Evolutionary conservation across 208 protist species (phyloP).

Genomic region (Trypanosoma vivax): DNA sequence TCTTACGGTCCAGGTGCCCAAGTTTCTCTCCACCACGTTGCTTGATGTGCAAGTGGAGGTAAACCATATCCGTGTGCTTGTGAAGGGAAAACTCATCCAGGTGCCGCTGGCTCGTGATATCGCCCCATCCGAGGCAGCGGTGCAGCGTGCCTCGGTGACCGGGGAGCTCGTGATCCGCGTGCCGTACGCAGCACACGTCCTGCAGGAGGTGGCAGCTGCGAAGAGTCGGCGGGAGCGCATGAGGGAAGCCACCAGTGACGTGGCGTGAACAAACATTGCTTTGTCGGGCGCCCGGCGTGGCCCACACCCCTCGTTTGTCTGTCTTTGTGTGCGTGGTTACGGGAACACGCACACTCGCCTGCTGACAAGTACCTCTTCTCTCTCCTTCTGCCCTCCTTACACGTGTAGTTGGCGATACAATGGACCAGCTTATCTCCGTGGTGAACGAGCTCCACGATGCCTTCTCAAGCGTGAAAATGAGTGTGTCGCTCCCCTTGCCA

Average conservation of each 20-base stretch:
- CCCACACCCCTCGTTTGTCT: too few species aligned
- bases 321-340: too few species aligned
- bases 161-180: constrained; percentile 81
- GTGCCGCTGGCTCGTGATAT: constrained; percentile 86
- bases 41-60: constrained; percentile 92
- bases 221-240: constrained; percentile 10
- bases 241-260: neutral
- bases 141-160: constrained; percentile 73
- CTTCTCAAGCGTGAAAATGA: constrained; percentile 87
- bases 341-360: too few species aligned
- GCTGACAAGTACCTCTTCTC: too few species aligned
- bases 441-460: constrained; percentile 98
- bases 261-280: neutral
- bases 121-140: constrained; percentile 34
- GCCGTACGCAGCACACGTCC: constrained; percentile 46
- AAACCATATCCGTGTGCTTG: constrained; percentile 77
- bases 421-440: constrained; percentile 95
- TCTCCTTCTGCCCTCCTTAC: too few species aligned
- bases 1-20: constrained; percentile 81
- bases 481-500: constrained; percentile 94
- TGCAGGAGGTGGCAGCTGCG: constrained; percentile 21
- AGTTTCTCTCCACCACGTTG: constrained; percentile 92
- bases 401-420: too few species aligned
- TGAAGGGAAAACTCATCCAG: constrained; percentile 93
- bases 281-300: too few species aligned